Evolutionary conservation across 257 asterid species (phyloP), one percentile per base, ranked within the genome.

Genomic region (Solanum paucissectum): DNA sequence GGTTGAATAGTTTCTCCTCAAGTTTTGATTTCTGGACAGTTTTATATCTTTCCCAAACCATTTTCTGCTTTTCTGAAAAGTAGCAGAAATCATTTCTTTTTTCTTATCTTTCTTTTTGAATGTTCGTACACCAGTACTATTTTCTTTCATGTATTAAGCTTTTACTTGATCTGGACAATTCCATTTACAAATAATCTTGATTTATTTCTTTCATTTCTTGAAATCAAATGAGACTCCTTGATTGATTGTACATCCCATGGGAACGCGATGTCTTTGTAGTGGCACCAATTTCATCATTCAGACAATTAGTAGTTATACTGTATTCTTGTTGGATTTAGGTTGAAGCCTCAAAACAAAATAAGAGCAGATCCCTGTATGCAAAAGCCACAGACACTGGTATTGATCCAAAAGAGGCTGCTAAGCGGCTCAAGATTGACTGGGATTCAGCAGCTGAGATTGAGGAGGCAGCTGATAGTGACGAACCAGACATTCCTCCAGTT

Each of bases 401-500:
- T 87, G 92, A 97, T 90, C 96, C 94, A 18, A 87, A 88, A 89
- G 98, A 91, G 91, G 99, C 99, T 85, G 98, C 98, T 85, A 95
- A 92, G 92, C 91, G 98, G 92, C 95, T 95, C 76, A 97, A 93
- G 73, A 82, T 97, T 71, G 99, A 95, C 87, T 97, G 99, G 99
- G 99, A 97, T 92, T 90, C 95, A 74, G 99, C 98, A 83, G 98
- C 99, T 44, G 98, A 97, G 91, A 92, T 97, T 86, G 98, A 92
- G 76, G 98, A 93, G 25, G 89, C 73, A 64, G 93, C 87, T 76
- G 94, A 85, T 64, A 84, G 90, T 40, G 96, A 95, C 88, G 96
- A 95, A 12, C 64, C 87, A 42, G 98, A 97, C 20, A 96, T 95
- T 87, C 98, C 98, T 87, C 86, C 98, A 69, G 98, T 93, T 81